These are phyloP conservation scores for Eucalyptus fibrosa DNA, from an alignment of 345 rosid genomes.

Conservation along the genomic window DNA sequence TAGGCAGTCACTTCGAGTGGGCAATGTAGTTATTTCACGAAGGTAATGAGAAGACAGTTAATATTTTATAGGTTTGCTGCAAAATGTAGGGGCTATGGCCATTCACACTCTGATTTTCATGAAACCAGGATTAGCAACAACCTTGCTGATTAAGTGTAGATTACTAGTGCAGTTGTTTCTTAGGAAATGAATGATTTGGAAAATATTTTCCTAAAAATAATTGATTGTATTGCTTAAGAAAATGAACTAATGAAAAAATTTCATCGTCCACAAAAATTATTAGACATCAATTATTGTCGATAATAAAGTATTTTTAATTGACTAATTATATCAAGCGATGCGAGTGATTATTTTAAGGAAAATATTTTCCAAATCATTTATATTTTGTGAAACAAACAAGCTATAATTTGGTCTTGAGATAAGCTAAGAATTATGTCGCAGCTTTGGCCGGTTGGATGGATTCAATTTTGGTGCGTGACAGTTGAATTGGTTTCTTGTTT, in stretches of 20 bases:
- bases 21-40: not conserved
- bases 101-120: not conserved
- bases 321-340: not conserved
- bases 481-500: not conserved
- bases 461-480: not conserved
- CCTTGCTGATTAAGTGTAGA: not conserved
- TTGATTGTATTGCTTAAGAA: rapidly evolving
- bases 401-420: not conserved
- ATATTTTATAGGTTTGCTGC: not conserved
- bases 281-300: not conserved
- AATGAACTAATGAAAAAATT: not conserved
- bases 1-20: too few relatives aligned
- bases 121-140: not conserved
- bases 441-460: not conserved
- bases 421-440: not conserved
- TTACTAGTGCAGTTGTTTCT: not conserved
- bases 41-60: not conserved
- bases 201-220: not conserved
- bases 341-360: not conserved
- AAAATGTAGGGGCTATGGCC: too few relatives aligned
- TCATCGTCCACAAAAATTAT: not conserved
- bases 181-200: not conserved
- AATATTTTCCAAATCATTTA: not conserved
- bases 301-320: not conserved
- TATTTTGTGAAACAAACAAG: not conserved